Percentiles rank a stretch among this genome's conserved stretches.
Evolutionary conservation across 148 eudicot species (phyloP).

Genomic region (Heliosperma pusillum): DNA sequence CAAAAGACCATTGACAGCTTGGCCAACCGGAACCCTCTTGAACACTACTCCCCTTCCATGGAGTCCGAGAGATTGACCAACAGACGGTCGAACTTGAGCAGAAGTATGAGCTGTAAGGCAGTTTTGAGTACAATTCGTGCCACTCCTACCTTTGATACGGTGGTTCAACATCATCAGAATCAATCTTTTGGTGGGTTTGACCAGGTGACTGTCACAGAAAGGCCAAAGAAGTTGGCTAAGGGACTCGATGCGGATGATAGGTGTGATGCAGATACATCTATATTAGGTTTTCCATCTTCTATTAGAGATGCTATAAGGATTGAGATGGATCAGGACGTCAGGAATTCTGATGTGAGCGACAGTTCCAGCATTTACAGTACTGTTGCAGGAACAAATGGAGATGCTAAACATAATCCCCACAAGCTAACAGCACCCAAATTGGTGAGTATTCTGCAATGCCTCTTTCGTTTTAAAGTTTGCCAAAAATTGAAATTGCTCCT

Average conservation of each 20-base stretch:
- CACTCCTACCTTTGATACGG: conserved; percentile 27
- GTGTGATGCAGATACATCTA: conserved; percentile 19
- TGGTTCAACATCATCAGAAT: conserved; percentile 19
- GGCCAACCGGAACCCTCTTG: conserved; percentile 30
- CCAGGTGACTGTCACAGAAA: conserved; percentile 27
- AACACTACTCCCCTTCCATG: conserved; percentile 38
- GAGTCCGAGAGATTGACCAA: conserved; percentile 36
- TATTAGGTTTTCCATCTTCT: conserved; percentile 23
- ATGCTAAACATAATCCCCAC: conserved; percentile 23
- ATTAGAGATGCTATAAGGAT: conserved; percentile 28
- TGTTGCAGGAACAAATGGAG: conserved; percentile 20
- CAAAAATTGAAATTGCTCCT: neutral
- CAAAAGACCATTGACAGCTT: conserved; percentile 48
- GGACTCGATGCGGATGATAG: conserved; percentile 20
- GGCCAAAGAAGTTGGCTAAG: conserved; percentile 33
- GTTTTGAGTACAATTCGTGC: conserved; percentile 20
- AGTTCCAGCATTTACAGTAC: conserved; percentile 24
- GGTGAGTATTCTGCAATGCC: conserved; percentile 34
- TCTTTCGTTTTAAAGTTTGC: neutral
- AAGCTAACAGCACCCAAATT: conserved; percentile 30
- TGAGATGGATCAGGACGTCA: conserved; percentile 37
- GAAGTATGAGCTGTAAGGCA: conserved; percentile 69
- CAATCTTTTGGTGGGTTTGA: conserved; percentile 35
- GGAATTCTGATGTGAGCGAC: conserved; percentile 27
- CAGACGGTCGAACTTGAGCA: conserved; percentile 28